A percentile compares a stretch with the other conserved stretches of the same genome.
Conservation (phyloP, 2,329 filamentous ascomycete species). For the Aspergillaceae sp. region DNA sequence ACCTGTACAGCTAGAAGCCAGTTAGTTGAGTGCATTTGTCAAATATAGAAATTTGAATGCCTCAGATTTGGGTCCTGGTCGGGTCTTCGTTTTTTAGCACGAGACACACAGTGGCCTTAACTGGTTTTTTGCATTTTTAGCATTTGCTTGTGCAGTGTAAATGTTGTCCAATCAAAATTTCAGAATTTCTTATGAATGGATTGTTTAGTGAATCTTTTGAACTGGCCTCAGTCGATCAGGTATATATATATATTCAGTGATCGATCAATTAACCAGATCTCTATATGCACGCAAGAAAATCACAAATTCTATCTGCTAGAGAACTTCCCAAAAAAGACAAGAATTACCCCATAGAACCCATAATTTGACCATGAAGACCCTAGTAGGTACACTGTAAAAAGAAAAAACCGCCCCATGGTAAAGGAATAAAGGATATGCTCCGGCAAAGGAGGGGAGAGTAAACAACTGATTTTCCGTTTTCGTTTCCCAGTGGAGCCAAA, state of each 20-base stretch:
- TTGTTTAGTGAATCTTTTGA: neutral
- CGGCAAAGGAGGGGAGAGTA: slow-evolving; percentile 1
- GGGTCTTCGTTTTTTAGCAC: slow-evolving; percentile 9
- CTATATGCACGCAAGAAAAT: neutral
- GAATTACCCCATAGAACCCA: neutral
- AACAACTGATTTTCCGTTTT: neutral
- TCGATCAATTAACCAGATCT: neutral
- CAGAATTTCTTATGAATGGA: neutral
- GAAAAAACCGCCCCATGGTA: neutral
- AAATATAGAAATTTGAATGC: neutral
- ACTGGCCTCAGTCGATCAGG: neutral
- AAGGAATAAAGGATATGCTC: neutral
- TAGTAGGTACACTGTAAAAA: neutral
- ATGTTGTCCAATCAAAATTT: neutral
- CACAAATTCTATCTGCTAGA: neutral
- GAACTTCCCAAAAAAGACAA: neutral
- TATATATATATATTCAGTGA: neutral
- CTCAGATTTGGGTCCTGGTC: neutral
- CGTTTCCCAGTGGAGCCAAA: neutral
- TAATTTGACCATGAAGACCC: neutral
- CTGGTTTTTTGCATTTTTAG: neutral
- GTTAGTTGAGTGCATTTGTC: slow-evolving; percentile 4
- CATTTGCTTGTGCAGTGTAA: neutral
- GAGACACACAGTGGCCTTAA: slow-evolving; percentile 1
- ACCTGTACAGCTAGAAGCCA: slow-evolving; percentile 27